Base-by-base conservation (phyloP, 768 basidiomycete species). In the Pleurotus salmoneostramineus region DNA sequence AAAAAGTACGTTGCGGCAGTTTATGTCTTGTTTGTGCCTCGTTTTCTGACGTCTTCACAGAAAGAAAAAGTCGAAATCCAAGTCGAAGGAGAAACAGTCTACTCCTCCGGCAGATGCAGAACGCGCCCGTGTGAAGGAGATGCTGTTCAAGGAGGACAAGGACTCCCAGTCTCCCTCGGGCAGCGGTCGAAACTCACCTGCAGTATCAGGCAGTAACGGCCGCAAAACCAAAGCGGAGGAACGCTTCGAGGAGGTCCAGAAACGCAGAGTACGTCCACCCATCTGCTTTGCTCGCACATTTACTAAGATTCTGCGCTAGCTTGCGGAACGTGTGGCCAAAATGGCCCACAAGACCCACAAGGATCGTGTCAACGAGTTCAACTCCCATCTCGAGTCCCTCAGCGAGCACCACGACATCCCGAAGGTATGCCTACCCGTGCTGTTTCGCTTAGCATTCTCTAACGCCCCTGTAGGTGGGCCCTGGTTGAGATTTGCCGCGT, bases 401-500 rank as follows among this genome's bases (percentile, higher is more conserved):
- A 91, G 89, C 70, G 93, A 95, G 75, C 94, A 95, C 79, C 91
- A 96, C 71, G 93, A 95, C 70, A 94, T 95, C 66, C 93, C 93
- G 42, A 95, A 95, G 82, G 92, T 87, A 68, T 59, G 74, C 65
- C 21, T 50, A 48, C 57, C 47, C 55, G 15, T 50, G 35, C 61
- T 46, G 32, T 36, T 44, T 45, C 46, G 32, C 14, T 58, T 56
- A 21, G 42, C 58, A 6, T 10, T 44, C 47, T 34, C 60, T 64
- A 36, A 58, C 56, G 7, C 58, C 65, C 17, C 61, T 59, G 51
- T 48, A 93, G 91, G 91, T 93, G 69, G 91, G 91, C 60, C 91
- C 91, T 46, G 91, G 91, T 75, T 93, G 86, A 91, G 65, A 74
- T 60, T 58, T 65, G 50, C 61, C 58, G 56, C 52, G 56, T 59